Evolutionary conservation across 78 protist genomes (phyloP).

Genomic region (Guillardia theta): DNA sequence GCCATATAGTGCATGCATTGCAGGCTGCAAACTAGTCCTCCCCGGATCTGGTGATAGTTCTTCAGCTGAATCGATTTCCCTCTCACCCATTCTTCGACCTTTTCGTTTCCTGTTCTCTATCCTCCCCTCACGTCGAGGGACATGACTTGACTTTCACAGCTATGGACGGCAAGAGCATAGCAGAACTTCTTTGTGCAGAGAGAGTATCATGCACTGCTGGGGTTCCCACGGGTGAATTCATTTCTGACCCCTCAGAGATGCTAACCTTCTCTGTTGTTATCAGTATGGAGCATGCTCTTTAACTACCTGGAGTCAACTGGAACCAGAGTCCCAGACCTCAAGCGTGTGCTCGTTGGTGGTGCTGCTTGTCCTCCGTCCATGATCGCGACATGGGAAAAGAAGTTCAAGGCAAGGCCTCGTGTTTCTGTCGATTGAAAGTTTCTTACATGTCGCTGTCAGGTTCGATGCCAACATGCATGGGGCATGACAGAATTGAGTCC

Average conservation of each 20-base stretch:
- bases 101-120: too few relatives aligned
- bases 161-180: background rate
- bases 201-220: too few relatives aligned
- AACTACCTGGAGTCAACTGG: background rate
- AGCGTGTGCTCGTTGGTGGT: background rate
- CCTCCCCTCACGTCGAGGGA: too few relatives aligned
- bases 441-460: background rate
- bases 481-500: slow-evolving; percentile 48
- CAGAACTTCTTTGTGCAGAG: background rate
- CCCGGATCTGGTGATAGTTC: too few relatives aligned
- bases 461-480: slow-evolving; percentile 34
- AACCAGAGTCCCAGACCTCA: background rate
- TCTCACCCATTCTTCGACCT: too few relatives aligned
- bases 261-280: too few relatives aligned
- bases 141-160: too few relatives aligned
- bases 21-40: background rate
- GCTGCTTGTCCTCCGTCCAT: background rate
- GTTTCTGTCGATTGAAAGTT: background rate
- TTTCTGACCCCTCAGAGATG: too few relatives aligned
- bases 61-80: too few relatives aligned
- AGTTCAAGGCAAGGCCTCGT: background rate
- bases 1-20: background rate
- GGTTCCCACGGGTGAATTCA: too few relatives aligned
- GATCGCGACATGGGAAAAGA: background rate
- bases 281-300: background rate